These are phyloP conservation scores for Closterium sp. DNA, from an alignment of 139 green algal genomes.

Conservation along the genomic window DNA sequence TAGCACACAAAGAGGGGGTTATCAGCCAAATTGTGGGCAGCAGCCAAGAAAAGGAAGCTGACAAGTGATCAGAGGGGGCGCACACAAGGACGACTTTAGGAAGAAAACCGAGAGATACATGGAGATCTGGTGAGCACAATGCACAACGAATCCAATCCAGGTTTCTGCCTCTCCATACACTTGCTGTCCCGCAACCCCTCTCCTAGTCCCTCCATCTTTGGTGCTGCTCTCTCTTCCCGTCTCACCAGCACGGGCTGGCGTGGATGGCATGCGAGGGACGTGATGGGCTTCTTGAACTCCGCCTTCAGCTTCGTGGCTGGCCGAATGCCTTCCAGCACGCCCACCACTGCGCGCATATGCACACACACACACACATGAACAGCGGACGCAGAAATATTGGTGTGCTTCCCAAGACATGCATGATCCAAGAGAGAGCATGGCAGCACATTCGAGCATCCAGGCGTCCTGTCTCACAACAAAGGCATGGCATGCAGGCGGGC, in stretches of 20 bases:
- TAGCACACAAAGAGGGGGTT: too few relatives aligned
- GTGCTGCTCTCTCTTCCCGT: not conserved
- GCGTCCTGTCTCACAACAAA: too few relatives aligned
- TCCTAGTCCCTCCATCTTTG: not conserved
- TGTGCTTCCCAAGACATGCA: too few relatives aligned
- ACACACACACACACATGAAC: not conserved
- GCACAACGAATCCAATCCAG: not conserved
- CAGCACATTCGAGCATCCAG: too few relatives aligned
- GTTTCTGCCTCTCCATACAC: not conserved
- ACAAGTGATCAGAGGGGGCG: too few relatives aligned
- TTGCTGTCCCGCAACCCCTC: not conserved
- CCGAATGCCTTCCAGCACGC: conserved; percentile 27
- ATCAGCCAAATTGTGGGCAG: too few relatives aligned
- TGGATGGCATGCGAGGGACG: conserved; percentile 36
- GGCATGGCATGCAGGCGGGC: not conserved
- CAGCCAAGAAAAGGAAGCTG: too few relatives aligned
- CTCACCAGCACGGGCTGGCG: conserved; percentile 38
- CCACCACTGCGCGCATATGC: conserved; percentile 30
- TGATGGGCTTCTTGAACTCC: conserved; percentile 46
- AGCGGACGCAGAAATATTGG: not conserved
- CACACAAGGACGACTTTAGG: too few relatives aligned
- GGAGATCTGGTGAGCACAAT: not conserved
- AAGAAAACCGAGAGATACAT: not conserved
- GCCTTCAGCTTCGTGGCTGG: conserved; percentile 39
- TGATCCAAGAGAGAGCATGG: too few relatives aligned